phyloP scores from a whole-genome alignment of 495 filamentous ascomycete species.

The Podospora bellae-mahoneyi region DNA sequence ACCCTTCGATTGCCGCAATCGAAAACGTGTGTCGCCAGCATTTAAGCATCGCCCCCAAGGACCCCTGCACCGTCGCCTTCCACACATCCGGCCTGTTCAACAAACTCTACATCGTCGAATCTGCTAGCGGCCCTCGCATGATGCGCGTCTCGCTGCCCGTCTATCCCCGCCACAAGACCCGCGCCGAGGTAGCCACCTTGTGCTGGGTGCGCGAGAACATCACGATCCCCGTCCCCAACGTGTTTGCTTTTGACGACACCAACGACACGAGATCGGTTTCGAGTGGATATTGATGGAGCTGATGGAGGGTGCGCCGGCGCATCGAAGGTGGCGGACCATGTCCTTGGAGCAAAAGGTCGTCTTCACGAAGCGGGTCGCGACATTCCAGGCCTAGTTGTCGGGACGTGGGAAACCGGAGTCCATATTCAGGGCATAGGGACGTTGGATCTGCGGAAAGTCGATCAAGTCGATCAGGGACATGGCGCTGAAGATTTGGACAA shows the following conservation, averaged over 20 bases:
- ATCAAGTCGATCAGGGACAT: no score
- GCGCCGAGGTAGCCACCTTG: conserved; percentile 51
- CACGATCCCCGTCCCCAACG: conserved; percentile 40
- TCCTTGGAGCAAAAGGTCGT: conserved; percentile 33
- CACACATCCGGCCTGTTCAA: conserved; percentile 26
- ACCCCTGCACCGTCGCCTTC: conserved; percentile 20
- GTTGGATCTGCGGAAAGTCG: not conserved
- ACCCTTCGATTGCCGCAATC: conserved; percentile 18
- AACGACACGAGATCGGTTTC: conserved; percentile 40
- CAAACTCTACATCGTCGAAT: conserved; percentile 22
- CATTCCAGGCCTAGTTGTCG: conserved; percentile 27
- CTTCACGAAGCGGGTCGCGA: conserved; percentile 38
- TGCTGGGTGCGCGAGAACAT: conserved; percentile 39
- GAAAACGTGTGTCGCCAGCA: conserved; percentile 19
- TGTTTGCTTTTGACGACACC: conserved; percentile 41
- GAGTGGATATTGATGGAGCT: conserved; percentile 53
- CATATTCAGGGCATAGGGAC: conserved; percentile 35
- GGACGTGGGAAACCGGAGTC: conserved; percentile 20
- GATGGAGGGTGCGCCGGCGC: conserved; percentile 38
- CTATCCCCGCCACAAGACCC: conserved; percentile 44
- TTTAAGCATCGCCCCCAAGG: conserved; percentile 13
- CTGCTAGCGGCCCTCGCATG: conserved; percentile 19
- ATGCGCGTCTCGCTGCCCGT: conserved; percentile 43
- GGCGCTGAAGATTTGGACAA: not conserved
- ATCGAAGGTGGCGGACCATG: conserved; percentile 39